phyloP scores from a whole-genome alignment of 2,329 filamentous ascomycete species.

The Bipolaris victoriae region DNA sequence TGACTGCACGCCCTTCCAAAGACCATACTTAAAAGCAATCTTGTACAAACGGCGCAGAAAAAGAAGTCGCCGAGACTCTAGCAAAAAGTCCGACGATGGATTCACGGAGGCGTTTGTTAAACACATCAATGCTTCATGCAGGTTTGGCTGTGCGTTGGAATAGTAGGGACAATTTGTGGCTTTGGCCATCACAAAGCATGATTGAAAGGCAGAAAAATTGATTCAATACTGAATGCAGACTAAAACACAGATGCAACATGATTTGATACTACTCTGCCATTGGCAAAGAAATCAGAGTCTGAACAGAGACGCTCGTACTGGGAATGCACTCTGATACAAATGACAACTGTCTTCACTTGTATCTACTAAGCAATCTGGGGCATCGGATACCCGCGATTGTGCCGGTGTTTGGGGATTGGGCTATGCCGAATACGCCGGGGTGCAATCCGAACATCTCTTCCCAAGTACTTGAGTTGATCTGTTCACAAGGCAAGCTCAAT shows the following conservation, averaged over 20 bases:
- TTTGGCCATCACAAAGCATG: background rate
- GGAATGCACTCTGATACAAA: background rate
- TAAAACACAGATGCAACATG: background rate
- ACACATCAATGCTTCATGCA: background rate
- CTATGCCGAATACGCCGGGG: constrained; percentile 6
- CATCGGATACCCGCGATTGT: constrained; percentile 1
- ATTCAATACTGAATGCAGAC: background rate
- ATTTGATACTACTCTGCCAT: background rate
- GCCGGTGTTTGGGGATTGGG: constrained; percentile 2
- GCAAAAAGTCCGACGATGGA: background rate
- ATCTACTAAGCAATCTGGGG: constrained; percentile 1
- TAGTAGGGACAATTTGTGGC: background rate
- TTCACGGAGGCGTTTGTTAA: background rate
- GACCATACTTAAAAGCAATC: background rate
- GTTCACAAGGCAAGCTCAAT: constrained; percentile 14
- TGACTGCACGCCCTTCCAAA: background rate
- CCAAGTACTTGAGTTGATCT: constrained; percentile 16
- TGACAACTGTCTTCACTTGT: background rate
- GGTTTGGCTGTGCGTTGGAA: background rate
- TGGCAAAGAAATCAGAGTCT: background rate
- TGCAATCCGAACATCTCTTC: constrained; percentile 12
- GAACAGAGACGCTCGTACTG: background rate
- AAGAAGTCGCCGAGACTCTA: background rate
- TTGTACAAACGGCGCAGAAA: background rate
- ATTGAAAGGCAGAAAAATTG: background rate